Evolutionary conservation across 1,284 basidiomycete genomes (phyloP), one percentile per base, ranked within the genome.

Genomic region (Fistulinella staudtii): DNA sequence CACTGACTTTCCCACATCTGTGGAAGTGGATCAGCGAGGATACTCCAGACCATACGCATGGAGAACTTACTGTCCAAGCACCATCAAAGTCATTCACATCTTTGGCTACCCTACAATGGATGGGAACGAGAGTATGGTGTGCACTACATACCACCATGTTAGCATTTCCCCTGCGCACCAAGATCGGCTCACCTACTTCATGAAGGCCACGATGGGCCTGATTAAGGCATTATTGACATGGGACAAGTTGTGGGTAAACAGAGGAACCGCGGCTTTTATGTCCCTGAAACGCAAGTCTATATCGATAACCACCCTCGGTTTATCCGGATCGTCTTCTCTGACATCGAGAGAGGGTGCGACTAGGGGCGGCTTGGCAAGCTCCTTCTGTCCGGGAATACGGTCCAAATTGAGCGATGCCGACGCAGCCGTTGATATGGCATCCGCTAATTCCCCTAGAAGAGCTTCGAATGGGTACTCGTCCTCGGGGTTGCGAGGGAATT

Each of bases 131-230:
- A 0, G 94, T 97, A 50, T 85, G 81, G 63, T 97, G 94, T 1
- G 88, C 86, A 63, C 91, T 93, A 50, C 5, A 41, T 7, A 40
- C 17, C 21, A 7, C 41, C 20, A 22, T 36, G 38, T 65, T 34
- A 63, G 52, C 35, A 43, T 8, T 46, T 24, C 28, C n/a, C 21
- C n/a, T 14, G 17, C 30, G 27, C 14, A 44, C 39, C 27, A 38
- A 42, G 28, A 28, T 11, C 2, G 17, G 35, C n/a, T 22, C 2
- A 71, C 85, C 52, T 56, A 93, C 89, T 96, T 96, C 81, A 99
- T 96, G 63, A 99, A 99, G 0, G 93, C 94, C 5, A 99, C 96
- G 52, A 99, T 98, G 4, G 96, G 95, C 47, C 96, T 71, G 33
- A 97, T 89, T 24, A 99, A 73, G n/a, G 95, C 96, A 60, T 88